phyloP scores from a whole-genome alignment of 768 basidiomycete genomes.

The Pisolithus tinctorius region DNA sequence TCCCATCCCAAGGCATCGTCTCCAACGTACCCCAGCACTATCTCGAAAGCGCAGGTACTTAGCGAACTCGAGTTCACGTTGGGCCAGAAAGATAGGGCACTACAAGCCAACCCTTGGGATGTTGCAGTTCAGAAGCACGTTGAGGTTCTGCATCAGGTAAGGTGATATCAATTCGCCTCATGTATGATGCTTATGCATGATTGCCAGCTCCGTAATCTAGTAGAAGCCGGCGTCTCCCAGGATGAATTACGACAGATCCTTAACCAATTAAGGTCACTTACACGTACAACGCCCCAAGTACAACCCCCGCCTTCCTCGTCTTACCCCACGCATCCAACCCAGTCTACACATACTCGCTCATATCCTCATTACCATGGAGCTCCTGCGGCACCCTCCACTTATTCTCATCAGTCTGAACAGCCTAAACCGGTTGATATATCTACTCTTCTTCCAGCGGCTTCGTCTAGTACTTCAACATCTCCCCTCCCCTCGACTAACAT shows the following conservation, averaged over 20 bases:
- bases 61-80: constrained; percentile 79
- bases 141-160: constrained; percentile 72
- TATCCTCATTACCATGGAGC: constrained; percentile 26
- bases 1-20: constrained; percentile 12
- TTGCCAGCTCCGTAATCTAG: constrained; percentile 56
- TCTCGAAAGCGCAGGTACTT: constrained; percentile 74
- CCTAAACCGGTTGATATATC: constrained; percentile 24
- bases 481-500: constrained; percentile 34
- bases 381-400: constrained; percentile 26
- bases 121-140: constrained; percentile 62
- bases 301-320: constrained; percentile 21
- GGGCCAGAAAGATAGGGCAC: constrained; percentile 67
- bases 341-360: constrained; percentile 22
- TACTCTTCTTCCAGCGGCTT: constrained; percentile 21
- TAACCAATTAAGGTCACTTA: constrained; percentile 56
- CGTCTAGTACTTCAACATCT: constrained; percentile 20
- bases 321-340: constrained; percentile 24
- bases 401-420: constrained; percentile 18
- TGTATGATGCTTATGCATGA: constrained; percentile 5
- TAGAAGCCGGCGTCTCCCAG: constrained; percentile 76
- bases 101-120: constrained; percentile 74
- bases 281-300: constrained; percentile 35
- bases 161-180: constrained; percentile 15
- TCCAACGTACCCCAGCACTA: constrained; percentile 30
- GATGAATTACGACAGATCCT: constrained; percentile 74